Percentiles rank a stretch among this genome's conserved stretches.
phyloP scores from a whole-genome alignment of 768 basidiomycete species.

The Lactarius sanguifluus region DNA sequence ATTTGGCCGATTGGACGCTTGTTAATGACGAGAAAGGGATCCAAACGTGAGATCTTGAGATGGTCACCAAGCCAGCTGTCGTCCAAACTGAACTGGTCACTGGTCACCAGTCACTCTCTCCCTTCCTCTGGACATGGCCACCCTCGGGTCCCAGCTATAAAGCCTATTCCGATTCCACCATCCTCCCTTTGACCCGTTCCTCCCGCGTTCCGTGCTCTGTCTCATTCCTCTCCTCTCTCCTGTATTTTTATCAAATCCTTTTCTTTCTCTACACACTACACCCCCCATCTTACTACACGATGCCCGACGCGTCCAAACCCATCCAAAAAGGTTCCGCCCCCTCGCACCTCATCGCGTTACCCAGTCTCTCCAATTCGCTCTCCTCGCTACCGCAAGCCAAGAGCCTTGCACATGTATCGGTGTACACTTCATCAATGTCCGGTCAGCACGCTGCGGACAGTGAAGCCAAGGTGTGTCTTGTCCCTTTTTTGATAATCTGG shows the following conservation, averaged over 20 bases:
- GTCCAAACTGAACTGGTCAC: conserved; percentile 16
- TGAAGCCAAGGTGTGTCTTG: conserved; percentile 64
- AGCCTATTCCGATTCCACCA: conserved; percentile 33
- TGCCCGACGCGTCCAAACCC: conserved; percentile 42
- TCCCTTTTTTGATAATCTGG: neutral
- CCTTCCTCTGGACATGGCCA: conserved; percentile 25
- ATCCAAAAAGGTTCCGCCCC: conserved; percentile 36
- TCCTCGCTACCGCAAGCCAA: conserved; percentile 71
- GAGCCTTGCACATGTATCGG: conserved; percentile 60
- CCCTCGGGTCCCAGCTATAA: conserved; percentile 33
- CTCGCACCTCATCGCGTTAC: conserved; percentile 65
- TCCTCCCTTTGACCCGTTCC: conserved; percentile 27
- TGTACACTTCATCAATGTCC: conserved; percentile 66
- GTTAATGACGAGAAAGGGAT: conserved; percentile 22
- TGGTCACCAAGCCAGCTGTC: conserved; percentile 27
- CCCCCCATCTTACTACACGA: conserved; percentile 30
- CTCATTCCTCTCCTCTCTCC: conserved; percentile 12
- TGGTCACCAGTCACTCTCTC: conserved; percentile 26
- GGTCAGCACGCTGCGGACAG: conserved; percentile 67
- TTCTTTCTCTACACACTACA: conserved; percentile 28
- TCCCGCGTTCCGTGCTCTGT: conserved; percentile 27
- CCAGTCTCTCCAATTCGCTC: conserved; percentile 68
- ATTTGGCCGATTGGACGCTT: conserved; percentile 24
- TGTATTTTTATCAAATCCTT: conserved; percentile 20
- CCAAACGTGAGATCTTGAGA: conserved; percentile 17